Evolutionary conservation across 306 rosid species (phyloP).

Genomic region (Comarum palustre): DNA sequence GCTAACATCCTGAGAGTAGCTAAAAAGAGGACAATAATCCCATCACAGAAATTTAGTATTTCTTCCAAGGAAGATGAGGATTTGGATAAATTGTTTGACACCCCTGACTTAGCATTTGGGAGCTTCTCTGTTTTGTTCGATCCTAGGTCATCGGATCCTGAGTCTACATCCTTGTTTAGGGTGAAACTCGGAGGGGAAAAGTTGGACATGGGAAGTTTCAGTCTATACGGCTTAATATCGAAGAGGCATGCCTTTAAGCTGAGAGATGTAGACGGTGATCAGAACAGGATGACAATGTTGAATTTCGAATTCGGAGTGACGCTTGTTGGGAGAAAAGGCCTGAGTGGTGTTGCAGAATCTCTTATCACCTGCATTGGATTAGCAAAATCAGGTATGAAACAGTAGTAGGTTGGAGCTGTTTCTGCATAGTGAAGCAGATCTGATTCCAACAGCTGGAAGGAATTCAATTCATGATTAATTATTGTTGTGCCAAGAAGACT

Average conservation of each 20-base stretch:
- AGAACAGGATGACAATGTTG: constrained; percentile 50
- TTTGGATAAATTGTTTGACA: constrained; percentile 46
- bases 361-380: constrained; percentile 45
- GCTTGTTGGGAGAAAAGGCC: constrained; percentile 72
- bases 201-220: constrained; percentile 28
- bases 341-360: constrained; percentile 48
- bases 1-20: constrained; percentile 77
- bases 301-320: constrained; percentile 47
- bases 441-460: background rate
- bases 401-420: background rate
- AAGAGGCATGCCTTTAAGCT: constrained; percentile 52
- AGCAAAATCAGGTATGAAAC: constrained; percentile 33
- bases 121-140: constrained; percentile 64
- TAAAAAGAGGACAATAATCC: constrained; percentile 40
- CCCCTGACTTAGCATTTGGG: constrained; percentile 63
- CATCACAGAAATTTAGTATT: constrained; percentile 27
- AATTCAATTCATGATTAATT: background rate
- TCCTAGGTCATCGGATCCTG: constrained; percentile 46
- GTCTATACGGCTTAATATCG: constrained; percentile 54
- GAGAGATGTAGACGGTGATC: constrained; percentile 56
- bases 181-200: constrained; percentile 51
- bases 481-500: constrained; percentile 13
- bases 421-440: constrained; percentile 1
- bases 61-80: constrained; percentile 34
- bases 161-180: constrained; percentile 55